These are phyloP conservation scores for Fusarium globosum DNA, from an alignment of 2,329 filamentous ascomycete species.

Conservation along the genomic window DNA sequence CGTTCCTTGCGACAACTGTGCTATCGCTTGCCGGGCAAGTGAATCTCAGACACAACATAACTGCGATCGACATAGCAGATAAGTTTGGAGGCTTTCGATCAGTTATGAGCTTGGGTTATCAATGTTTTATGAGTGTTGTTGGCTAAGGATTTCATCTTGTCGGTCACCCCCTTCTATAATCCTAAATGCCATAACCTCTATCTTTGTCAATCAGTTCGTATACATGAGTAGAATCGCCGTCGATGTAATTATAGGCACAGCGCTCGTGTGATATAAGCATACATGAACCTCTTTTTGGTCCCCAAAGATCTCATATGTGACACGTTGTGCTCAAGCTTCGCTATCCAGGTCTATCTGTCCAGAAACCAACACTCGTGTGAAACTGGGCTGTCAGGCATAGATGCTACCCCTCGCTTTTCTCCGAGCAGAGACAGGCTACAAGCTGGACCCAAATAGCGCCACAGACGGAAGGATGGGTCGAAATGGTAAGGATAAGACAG, in stretches of 20 bases:
- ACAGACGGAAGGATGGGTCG: slow-evolving; percentile 7
- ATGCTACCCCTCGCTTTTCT: slow-evolving; percentile 5
- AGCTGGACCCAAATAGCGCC: background rate
- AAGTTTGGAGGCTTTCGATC: background rate
- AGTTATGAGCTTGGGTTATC: background rate
- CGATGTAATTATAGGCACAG: background rate
- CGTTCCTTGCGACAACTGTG: slow-evolving; percentile 63
- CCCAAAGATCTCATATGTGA: slow-evolving; percentile 20
- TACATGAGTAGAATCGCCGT: slow-evolving; percentile 18
- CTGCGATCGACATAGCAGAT: background rate
- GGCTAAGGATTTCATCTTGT: background rate
- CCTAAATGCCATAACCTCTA: background rate
- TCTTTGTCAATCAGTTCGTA: background rate
- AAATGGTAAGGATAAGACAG: background rate
- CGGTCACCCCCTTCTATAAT: background rate
- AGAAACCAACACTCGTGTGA: slow-evolving; percentile 14
- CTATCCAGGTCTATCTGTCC: background rate
- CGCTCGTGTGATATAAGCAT: slow-evolving; percentile 7
- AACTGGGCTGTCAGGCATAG: slow-evolving; percentile 22
- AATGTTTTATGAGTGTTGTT: background rate
- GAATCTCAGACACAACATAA: slow-evolving; percentile 12
- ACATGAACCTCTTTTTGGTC: slow-evolving; percentile 8
- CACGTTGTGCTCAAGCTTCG: background rate
- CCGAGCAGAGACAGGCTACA: slow-evolving; percentile 14
- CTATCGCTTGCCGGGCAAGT: slow-evolving; percentile 23